Evolutionary conservation across 2,329 filamentous ascomycete species (phyloP), one percentile per base, ranked within the genome.

Genomic region (Dichotomopilus funicola): DNA sequence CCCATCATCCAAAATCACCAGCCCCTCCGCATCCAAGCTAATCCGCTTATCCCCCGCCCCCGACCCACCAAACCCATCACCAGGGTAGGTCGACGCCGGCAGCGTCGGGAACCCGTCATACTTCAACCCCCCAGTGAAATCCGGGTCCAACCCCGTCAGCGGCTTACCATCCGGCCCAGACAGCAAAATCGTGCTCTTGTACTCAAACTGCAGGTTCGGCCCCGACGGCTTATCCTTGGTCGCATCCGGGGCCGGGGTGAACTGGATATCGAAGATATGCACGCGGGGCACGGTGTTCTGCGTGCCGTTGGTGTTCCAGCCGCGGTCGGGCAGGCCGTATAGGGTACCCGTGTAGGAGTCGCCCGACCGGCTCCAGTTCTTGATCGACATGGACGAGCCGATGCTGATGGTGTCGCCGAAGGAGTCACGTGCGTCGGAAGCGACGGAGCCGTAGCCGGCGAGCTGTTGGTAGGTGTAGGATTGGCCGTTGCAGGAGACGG

Each of bases 281-380:
- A 90, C 76, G 37, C 86, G 78, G 3, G 79, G 77, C 61, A 87
- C 81, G 66, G 78, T 87, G 66, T 88, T 88, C 13, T 85, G 61
- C 7, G 86, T 88, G 45, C 84, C 86, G 62, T 88, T 73, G 0
- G 85, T 88, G 65, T 89, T 89, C 85, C 86, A 89, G 40, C 86
- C 86, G 57, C 85, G 76, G 64, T 88, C 85, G 1, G 86, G 86
- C 12, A 88, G 68, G 10, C 76, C 74, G 70, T 80, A 89, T 27
- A 88, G 65, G 4, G 79, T 75, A 12, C 84, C 86, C 2, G 76
- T 75, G 65, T 88, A 89, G 5, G 67, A 74, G 51, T 72, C 73
- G 62, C 71, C 75, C 5, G 67, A 66, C 65, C 78, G 80, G 62
- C 73, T 77, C 84, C 85, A 89, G 7, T 78, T 76, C 37, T 68